These are phyloP conservation scores for Ilex paraguariensis DNA, from an alignment of 305 asterid species.

Conservation along the genomic window DNA sequence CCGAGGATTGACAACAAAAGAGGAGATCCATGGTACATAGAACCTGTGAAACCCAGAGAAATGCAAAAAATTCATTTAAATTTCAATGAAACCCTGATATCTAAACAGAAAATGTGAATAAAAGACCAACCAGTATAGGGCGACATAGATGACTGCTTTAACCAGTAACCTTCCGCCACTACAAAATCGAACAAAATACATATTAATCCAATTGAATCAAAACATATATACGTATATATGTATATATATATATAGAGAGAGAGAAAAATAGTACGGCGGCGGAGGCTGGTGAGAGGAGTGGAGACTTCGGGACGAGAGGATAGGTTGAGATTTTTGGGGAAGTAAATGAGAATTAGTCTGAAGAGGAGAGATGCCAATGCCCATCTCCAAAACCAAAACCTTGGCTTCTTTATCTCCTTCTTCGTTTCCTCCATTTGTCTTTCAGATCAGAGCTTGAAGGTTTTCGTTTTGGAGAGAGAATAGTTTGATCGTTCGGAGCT, in stretches of 20 bases:
- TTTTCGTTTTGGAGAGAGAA: too few species aligned
- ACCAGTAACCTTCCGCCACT: conserved; percentile 98
- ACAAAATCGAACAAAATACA: conserved; percentile 7
- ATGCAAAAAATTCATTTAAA: conserved; percentile 7
- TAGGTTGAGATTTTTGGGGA: conserved; percentile 66
- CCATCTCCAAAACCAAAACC: conserved; percentile 66
- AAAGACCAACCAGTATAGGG: conserved; percentile 74
- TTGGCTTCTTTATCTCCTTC: not conserved
- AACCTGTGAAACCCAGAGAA: conserved; percentile 47
- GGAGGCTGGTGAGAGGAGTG: conserved; percentile 92
- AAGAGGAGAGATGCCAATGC: conserved; percentile 51
- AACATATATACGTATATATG: not conserved
- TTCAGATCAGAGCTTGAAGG: too few species aligned
- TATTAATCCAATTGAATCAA: not conserved
- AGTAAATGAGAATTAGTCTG: conserved; percentile 61
- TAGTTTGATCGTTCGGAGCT: too few species aligned
- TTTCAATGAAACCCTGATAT: not conserved
- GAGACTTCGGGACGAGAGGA: conserved; percentile 95
- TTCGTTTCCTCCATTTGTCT: not conserved
- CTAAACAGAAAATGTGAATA: not conserved
- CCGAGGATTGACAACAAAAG: conserved; percentile 70
- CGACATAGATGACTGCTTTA: conserved; percentile 73
- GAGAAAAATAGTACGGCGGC: conserved; percentile 52
- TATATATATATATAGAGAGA: not conserved
- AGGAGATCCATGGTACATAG: conserved; percentile 98